Conservation (phyloP, 352 stramenopile genomes). For the Phytopythium oedochilum region DNA sequence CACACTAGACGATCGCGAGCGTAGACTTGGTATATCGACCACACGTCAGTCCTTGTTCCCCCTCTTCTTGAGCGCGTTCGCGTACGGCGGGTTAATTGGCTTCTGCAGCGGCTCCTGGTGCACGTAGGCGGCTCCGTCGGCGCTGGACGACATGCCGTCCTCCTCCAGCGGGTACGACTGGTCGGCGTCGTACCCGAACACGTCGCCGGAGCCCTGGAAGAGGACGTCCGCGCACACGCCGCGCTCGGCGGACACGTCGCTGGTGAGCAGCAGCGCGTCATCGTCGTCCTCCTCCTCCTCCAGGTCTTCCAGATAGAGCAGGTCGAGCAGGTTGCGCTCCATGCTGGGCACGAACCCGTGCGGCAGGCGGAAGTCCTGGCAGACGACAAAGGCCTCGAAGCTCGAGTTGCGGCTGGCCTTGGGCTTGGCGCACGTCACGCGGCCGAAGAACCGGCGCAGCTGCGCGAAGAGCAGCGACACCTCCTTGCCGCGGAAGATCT, state of each 20-base stretch:
- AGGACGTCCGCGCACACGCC: conserved; percentile 55
- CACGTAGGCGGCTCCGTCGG: conserved; percentile 29
- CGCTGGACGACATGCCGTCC: conserved; percentile 5
- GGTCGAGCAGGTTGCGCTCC: conserved; percentile 66
- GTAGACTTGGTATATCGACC: too few relatives aligned
- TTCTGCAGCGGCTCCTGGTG: conserved; percentile 79
- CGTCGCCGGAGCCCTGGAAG: conserved; percentile 70
- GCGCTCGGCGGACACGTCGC: conserved; percentile 27
- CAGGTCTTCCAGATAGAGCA: conserved; percentile 53
- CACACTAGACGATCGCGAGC: neutral
- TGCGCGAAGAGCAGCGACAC: conserved; percentile 70
- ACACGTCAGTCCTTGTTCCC: conserved; percentile 16
- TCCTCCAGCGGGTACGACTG: conserved; percentile 79
- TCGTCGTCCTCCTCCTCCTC: conserved; percentile 19
- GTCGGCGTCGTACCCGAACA: conserved; percentile 78
- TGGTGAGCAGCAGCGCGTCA: conserved; percentile 5
- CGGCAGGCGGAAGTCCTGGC: conserved; percentile 53
- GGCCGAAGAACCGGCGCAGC: conserved; percentile 61
- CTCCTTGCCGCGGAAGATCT: conserved; percentile 83
- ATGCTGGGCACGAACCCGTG: conserved; percentile 51
- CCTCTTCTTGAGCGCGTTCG: conserved; percentile 60
- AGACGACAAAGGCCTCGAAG: conserved; percentile 82
- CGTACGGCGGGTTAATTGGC: conserved; percentile 86
- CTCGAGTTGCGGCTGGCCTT: conserved; percentile 83
- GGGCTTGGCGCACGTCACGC: conserved; percentile 79